phyloP scores from a whole-genome alignment of 2,329 filamentous ascomycete species.

The Penicillium sp. region DNA sequence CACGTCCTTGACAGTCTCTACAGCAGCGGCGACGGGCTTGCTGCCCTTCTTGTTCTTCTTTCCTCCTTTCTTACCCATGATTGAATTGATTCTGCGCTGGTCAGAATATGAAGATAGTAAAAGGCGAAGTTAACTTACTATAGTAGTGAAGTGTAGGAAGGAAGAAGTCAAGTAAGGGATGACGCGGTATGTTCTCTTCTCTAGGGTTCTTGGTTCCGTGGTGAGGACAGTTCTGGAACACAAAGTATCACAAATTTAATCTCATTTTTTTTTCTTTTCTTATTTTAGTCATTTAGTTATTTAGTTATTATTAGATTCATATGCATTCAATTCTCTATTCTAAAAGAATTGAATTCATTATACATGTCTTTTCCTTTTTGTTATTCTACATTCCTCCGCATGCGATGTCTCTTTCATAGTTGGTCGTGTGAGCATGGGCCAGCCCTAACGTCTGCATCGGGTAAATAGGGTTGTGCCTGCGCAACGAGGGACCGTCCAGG shows the following conservation, averaged over 20 bases:
- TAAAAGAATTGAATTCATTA: not conserved
- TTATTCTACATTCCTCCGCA: slow-evolving; percentile 1
- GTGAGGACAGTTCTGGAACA: slow-evolving; percentile 9
- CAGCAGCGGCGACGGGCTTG: slow-evolving; percentile 23
- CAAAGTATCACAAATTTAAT: slow-evolving; percentile 2
- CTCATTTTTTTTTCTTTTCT: not conserved
- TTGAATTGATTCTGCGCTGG: slow-evolving; percentile 9
- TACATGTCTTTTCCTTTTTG: not conserved
- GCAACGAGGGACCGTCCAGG: slow-evolving; percentile 7
- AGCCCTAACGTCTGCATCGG: slow-evolving; percentile 24
- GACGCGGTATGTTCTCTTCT: slow-evolving; percentile 17
- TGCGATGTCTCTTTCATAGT: slow-evolving; percentile 12
- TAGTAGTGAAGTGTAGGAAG: slow-evolving; percentile 11
- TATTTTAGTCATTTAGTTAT: not conserved
- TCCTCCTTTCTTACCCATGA: slow-evolving; percentile 37
- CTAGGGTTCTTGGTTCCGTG: slow-evolving; percentile 3
- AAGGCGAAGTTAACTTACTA: slow-evolving; percentile 5
- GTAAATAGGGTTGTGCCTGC: slow-evolving; percentile 22
- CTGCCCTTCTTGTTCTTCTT: slow-evolving; percentile 34
- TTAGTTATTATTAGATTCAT: not conserved
- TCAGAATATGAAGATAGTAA: slow-evolving; percentile 9
- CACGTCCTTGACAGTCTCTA: slow-evolving; percentile 22
- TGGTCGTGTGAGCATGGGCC: slow-evolving; percentile 17
- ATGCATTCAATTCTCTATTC: not conserved
- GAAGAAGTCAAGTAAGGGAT: slow-evolving; percentile 23